Evolutionary conservation across 1,284 basidiomycete genomes (phyloP), one percentile per base, ranked within the genome.

Genomic region (Pseudozyma pruni): DNA sequence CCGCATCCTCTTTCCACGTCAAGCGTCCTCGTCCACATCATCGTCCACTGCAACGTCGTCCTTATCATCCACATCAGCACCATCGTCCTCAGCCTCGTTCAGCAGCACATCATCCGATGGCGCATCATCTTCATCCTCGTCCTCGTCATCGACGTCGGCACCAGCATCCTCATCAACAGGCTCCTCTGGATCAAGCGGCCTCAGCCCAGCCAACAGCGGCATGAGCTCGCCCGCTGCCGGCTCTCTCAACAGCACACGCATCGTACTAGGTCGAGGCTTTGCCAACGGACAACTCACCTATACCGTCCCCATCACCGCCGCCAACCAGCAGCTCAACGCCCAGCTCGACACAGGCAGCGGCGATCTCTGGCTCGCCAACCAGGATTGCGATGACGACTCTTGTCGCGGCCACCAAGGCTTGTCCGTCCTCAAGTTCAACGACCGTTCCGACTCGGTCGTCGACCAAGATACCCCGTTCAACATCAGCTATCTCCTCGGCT

Each of bases 301-400:
- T 54, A 72, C 59, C 8, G 53, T 71, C 4, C 76, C 76, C 32
- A 53, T 78, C 52, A 51, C 44, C 31, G 37, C 68, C 34, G 70
- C 57, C 29, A 62, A 64, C 33, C 72, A 78, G 54, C 50, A 56
- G 22, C 4, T 78, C 45, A 61, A 64, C 40, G 53, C 72, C 5
- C 76, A 78, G 55, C 54, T 77, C 49, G 76, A 78, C 59, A 78
- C 76, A 8, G 75, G 75, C 50, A 71, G 66, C 43, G 55, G 60
- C 19, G 76, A 78, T 41, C 55, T 77, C 29, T 78, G 75, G 75
- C 38, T 78, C 33, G 76, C 75, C 33, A 69, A 68, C 22, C 67
- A 67, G 38, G 58, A 59, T 34, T 78, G 76, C 63, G 55, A 47
- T 29, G 29, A 60, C 35, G 64, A 59, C 37, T 56, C 68, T 14